Percentiles rank a stretch among this genome's conserved stretches.
Evolutionary conservation across 768 basidiomycete genomes (phyloP).

Genomic region (Leccinum boreale): DNA sequence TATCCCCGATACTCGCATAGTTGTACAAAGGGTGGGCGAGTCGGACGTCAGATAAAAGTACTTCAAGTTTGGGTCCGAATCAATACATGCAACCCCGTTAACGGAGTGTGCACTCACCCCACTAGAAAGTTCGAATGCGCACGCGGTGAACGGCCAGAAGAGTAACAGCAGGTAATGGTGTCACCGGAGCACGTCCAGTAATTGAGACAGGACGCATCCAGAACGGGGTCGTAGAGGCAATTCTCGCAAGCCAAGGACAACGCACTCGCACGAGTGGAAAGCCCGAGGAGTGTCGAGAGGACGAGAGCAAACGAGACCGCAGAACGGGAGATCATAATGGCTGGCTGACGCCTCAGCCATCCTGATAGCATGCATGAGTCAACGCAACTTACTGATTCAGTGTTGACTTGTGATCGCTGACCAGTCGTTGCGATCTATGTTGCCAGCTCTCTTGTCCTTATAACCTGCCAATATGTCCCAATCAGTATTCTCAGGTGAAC

Average conservation of each 20-base stretch:
- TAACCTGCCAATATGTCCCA: neutral
- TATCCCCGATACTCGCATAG: slow-evolving; percentile 1
- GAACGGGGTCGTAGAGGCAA: neutral
- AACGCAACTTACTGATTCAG: neutral
- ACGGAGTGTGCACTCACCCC: neutral
- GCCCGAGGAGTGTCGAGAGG: neutral
- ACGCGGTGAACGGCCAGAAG: neutral
- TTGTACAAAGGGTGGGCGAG: slow-evolving; percentile 5
- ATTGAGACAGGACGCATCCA: neutral
- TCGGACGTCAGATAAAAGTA: neutral
- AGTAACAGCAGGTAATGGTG: neutral
- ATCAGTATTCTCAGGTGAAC: neutral
- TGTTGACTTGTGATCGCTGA: neutral
- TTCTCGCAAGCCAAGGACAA: neutral
- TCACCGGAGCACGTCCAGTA: neutral
- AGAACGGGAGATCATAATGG: neutral
- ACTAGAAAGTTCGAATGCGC: neutral
- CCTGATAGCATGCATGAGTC: neutral
- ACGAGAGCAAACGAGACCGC: neutral
- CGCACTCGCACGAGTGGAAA: neutral
- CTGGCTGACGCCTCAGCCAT: neutral
- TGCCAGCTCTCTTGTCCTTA: neutral
- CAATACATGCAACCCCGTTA: neutral
- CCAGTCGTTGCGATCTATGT: neutral
- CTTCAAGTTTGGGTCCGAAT: neutral